phyloP scores from a whole-genome alignment of 208 protist species.

The Strigomonas culicis region DNA sequence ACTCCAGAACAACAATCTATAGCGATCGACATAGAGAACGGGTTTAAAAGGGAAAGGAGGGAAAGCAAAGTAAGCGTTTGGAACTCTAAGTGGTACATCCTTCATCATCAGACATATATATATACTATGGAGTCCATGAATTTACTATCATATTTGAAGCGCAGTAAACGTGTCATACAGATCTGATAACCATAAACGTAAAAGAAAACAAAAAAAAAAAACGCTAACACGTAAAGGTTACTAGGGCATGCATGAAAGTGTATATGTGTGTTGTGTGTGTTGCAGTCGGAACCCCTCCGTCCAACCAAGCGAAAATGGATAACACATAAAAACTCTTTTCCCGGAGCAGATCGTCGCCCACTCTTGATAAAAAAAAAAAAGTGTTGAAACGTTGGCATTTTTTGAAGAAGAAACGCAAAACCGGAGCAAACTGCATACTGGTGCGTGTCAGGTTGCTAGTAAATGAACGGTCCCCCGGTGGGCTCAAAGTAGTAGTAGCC shows the following conservation, averaged over 20 bases:
- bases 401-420: neutral
- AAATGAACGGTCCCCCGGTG: neutral
- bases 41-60: conserved; percentile 1
- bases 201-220: conserved; percentile 16
- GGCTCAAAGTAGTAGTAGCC: conserved; percentile 19
- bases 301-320: no score
- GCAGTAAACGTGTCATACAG: neutral
- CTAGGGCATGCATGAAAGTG: neutral
- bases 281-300: no score
- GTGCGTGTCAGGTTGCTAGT: neutral
- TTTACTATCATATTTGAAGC: no score
- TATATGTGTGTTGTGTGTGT: neutral
- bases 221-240: neutral
- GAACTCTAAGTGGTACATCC: neutral
- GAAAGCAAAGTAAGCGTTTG: conserved; percentile 9
- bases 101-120: conserved; percentile 9
- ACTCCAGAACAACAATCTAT: conserved; percentile 1
- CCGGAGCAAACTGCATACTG: neutral
- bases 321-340: neutral
- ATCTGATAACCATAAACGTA: neutral
- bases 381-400: neutral
- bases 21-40: conserved; percentile 7
- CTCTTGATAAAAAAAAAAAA: conserved; percentile 3
- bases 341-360: neutral
- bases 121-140: conserved; percentile 9